Evolutionary conservation across 176 grass and related monocot species (phyloP).

Genomic region (Puccinellia tenuiflora): DNA sequence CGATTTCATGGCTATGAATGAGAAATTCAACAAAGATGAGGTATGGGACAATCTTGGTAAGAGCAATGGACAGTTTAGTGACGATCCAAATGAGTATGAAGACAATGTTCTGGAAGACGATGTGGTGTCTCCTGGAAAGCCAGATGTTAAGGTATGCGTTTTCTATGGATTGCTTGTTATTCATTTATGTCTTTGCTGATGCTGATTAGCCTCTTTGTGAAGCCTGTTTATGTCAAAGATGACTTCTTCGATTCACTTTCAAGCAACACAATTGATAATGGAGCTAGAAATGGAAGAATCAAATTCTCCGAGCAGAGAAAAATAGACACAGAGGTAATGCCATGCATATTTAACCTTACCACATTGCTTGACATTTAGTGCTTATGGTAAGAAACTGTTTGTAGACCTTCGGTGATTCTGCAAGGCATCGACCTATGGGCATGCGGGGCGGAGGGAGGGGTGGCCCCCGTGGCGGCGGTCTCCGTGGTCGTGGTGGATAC

Average conservation of each 20-base stretch:
- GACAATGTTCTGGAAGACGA: constrained; percentile 50
- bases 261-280: constrained; percentile 67
- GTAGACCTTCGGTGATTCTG: constrained; percentile 83
- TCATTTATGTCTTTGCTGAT: constrained; percentile 8
- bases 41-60: constrained; percentile 98
- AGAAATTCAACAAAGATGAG: constrained; percentile 99
- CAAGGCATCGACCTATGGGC: constrained; percentile 59
- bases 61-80: constrained; percentile 43
- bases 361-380: neutral
- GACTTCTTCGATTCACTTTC: constrained; percentile 98
- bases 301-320: constrained; percentile 85
- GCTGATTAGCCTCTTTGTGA: constrained; percentile 19
- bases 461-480: constrained; percentile 42
- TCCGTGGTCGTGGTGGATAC: constrained; percentile 47
- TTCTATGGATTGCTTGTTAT: neutral
- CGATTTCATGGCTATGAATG: constrained; percentile 97
- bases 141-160: constrained; percentile 40
- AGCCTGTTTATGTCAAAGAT: constrained; percentile 91
- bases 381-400: constrained; percentile 1
- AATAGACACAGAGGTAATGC: constrained; percentile 78
- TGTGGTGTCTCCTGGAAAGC: constrained; percentile 43
- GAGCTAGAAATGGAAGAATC: constrained; percentile 56
- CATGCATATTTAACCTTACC: neutral
- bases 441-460: constrained; percentile 60
- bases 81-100: constrained; percentile 56